Conservation (phyloP, 805 yeast genomes). For the Metschnikowia baotianmanensis region DNA sequence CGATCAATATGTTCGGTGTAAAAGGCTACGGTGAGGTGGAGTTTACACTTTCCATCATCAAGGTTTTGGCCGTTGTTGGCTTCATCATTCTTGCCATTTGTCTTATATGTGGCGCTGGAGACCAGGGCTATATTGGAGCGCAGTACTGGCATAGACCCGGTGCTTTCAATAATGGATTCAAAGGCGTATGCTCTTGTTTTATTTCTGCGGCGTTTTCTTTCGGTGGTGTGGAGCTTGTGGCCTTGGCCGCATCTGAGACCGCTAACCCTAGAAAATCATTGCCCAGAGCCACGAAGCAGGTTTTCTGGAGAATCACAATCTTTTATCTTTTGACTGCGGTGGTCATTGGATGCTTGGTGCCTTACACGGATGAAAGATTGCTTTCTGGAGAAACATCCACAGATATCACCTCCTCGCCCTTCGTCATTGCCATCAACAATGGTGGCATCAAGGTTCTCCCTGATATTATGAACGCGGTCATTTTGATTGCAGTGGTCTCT, state of each 20-base stretch:
- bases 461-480: conserved; percentile 28
- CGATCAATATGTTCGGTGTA: conserved; percentile 38
- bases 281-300: conserved; percentile 56
- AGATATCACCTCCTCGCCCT: conserved; percentile 25
- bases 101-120: conserved; percentile 43
- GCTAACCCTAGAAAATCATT: conserved; percentile 53
- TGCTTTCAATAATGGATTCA: conserved; percentile 51
- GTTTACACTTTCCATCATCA: conserved; percentile 25
- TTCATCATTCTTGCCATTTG: conserved; percentile 32
- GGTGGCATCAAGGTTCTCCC: conserved; percentile 28
- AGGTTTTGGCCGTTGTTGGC: conserved; percentile 28
- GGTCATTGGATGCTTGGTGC: conserved; percentile 53
- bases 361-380: conserved; percentile 36
- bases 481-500: conserved; percentile 28
- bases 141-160: conserved; percentile 55
- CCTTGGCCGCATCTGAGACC: conserved; percentile 58
- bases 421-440: conserved; percentile 29
- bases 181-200: conserved; percentile 53
- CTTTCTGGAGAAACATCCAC: conserved; percentile 17
- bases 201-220: conserved; percentile 59
- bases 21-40: conserved; percentile 30
- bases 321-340: conserved; percentile 49
- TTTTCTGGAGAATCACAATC: conserved; percentile 52
- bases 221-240: conserved; percentile 61
- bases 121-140: conserved; percentile 48